Evolutionary conservation across 1,284 basidiomycete genomes (phyloP), one percentile per base, ranked within the genome.

Genomic region (Cystobasidium slooffiae): DNA sequence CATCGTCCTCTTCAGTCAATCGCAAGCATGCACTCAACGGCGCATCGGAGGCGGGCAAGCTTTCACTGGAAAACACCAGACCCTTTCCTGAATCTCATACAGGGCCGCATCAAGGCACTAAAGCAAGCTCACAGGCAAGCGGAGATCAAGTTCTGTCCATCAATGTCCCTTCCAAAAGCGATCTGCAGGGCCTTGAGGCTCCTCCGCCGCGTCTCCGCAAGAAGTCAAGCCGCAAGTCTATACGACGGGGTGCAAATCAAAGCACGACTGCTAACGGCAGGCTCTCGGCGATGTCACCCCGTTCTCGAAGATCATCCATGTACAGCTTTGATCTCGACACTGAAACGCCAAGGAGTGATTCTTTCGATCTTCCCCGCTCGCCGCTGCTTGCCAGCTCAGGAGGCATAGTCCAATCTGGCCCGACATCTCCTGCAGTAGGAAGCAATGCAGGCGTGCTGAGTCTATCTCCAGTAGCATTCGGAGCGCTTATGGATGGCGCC

Each of bases 291-390:
- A 56, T 43, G 2, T 61, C 67, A 2, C 66, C 72, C 1, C 55
- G 65, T 4, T 75, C 77, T 14, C 68, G 72, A 18, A 70, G 77
- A 24, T 75, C 77, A 16, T 75, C 77, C 10, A 56, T 77, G 43
- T 77, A 75, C 66, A 75, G 76, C 62, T 77, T 77, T 44, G 77
- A 77, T 43, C 74, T 77, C 18, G 77, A 77, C 37, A 56, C 76
- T 7, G 77, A 77, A 22, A 76, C 76, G n/a, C 77, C 77, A 37
- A 62, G 77, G 10, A 77, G 76, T 31, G 77, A 78, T 43, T 72
- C 74, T 3, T 78, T 78, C 49, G 76, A 77, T 59, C 74, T 75
- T 18, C 74, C 76, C 12, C 39, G 62, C 12, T 76, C 78, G 16
- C 75, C 77, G 6, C 51, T 64, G 31, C n/a, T 43, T 24, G 20